A percentile compares a stretch with the other conserved stretches of the same genome.
Evolutionary conservation across 78 protist genomes (phyloP).

Genomic region (Guillardia theta): DNA sequence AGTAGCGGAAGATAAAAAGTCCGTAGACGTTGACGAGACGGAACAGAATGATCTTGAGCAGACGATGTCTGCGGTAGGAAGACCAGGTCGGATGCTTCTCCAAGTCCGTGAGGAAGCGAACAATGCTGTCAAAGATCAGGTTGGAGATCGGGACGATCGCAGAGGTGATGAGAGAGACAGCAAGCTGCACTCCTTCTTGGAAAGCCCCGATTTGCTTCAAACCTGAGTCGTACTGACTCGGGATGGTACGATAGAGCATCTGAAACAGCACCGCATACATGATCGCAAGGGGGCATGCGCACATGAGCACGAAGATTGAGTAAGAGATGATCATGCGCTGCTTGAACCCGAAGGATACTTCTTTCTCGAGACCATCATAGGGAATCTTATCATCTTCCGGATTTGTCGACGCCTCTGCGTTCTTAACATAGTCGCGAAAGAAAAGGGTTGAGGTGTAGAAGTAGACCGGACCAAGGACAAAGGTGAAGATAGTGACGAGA

Average conservation of each 20-base stretch:
- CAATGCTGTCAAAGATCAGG: neutral
- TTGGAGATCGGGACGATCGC: neutral
- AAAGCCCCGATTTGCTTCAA: neutral
- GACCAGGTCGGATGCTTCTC: neutral
- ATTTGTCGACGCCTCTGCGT: too few relatives aligned
- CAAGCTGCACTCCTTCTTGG: neutral
- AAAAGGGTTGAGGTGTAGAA: neutral
- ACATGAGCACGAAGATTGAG: neutral
- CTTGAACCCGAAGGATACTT: neutral
- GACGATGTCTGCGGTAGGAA: neutral
- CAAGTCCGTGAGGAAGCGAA: neutral
- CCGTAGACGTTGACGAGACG: neutral
- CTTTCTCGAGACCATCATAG: neutral
- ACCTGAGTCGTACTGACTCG: neutral
- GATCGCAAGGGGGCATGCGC: neutral
- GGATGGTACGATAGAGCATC: neutral
- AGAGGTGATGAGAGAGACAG: neutral
- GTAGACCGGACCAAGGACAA: neutral
- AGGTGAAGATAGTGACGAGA: neutral
- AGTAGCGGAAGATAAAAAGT: neutral
- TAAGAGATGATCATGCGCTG: neutral
- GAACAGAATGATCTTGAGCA: neutral
- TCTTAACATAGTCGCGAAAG: neutral
- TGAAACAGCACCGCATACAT: neutral
- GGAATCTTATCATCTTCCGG: neutral